phyloP scores from a whole-genome alignment of 139 green algal genomes.

The Volvox africanus region DNA sequence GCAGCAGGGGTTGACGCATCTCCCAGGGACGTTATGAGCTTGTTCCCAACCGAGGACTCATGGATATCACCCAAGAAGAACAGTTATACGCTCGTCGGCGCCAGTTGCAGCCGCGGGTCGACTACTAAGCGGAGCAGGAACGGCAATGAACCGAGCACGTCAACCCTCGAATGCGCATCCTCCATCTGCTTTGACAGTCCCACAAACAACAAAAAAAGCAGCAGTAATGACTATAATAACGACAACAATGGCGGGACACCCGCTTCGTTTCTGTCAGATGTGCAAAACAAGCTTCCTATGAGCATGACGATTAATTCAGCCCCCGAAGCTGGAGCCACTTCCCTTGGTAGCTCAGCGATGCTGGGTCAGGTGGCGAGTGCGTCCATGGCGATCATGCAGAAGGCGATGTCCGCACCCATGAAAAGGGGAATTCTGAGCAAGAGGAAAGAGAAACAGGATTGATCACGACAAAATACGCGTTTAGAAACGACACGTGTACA shows the following conservation, averaged over 20 bases:
- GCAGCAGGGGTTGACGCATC: neutral
- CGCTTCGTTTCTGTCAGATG: too few relatives aligned
- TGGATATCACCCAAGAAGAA: neutral
- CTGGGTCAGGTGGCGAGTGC: neutral
- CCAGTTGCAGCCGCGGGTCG: neutral
- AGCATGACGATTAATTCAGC: too few relatives aligned
- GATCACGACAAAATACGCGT: neutral
- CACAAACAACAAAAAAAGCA: too few relatives aligned
- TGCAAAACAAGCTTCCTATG: too few relatives aligned
- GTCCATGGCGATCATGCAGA: neutral
- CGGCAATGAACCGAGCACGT: neutral
- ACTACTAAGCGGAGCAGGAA: neutral
- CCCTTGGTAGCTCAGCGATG: too few relatives aligned
- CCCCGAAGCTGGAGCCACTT: too few relatives aligned
- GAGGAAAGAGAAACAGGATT: conserved; percentile 9
- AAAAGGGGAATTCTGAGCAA: neutral
- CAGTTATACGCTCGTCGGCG: neutral
- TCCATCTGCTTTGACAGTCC: too few relatives aligned
- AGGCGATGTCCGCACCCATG: neutral
- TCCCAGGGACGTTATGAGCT: neutral
- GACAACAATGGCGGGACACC: too few relatives aligned
- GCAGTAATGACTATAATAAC: too few relatives aligned
- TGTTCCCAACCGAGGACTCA: neutral
- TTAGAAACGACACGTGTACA: too few relatives aligned
- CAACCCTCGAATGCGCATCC: too few relatives aligned